Evolutionary conservation across 208 protist genomes (phyloP).

Genomic region (Wallacemonas rigidus): DNA sequence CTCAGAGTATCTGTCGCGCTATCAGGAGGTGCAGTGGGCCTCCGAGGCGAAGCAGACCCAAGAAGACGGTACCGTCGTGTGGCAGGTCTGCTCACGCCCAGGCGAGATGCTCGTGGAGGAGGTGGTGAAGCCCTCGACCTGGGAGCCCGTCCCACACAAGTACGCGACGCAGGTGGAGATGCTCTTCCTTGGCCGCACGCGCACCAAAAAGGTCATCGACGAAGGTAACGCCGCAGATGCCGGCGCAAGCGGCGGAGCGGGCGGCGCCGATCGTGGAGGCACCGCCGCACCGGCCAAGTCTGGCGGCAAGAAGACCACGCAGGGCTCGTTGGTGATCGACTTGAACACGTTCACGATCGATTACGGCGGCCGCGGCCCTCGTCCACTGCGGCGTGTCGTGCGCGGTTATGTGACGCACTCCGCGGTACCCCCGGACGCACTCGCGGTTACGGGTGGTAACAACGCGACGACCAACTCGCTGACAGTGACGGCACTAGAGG

Average conservation of each 20-base stretch:
- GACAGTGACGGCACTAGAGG: slow-evolving; percentile 22
- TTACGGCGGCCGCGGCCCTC: slow-evolving; percentile 80
- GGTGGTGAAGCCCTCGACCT: slow-evolving; percentile 75
- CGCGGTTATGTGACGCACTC: slow-evolving; percentile 59
- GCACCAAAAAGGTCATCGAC: slow-evolving; percentile 50
- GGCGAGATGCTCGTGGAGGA: slow-evolving; percentile 76
- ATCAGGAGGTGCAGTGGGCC: slow-evolving; percentile 53
- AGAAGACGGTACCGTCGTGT: slow-evolving; percentile 73
- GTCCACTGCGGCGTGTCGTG: slow-evolving; percentile 67
- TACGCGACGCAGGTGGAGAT: slow-evolving; percentile 63
- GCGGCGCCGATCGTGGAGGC: background rate
- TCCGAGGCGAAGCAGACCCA: slow-evolving; percentile 67
- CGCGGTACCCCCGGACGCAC: slow-evolving; percentile 14
- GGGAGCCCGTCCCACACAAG: slow-evolving; percentile 75
- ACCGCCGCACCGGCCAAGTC: background rate
- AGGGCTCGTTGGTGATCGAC: slow-evolving; percentile 37
- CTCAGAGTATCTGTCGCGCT: slow-evolving; percentile 79
- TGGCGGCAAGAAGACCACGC: slow-evolving; percentile 9
- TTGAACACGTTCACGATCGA: slow-evolving; percentile 61
- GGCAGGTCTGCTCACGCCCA: slow-evolving; percentile 75
- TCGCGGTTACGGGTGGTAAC: slow-evolving; percentile 22
- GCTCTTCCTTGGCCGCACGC: slow-evolving; percentile 68
- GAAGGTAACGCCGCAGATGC: slow-evolving; percentile 31
- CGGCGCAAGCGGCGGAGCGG: background rate
- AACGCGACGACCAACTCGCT: slow-evolving; percentile 1